Evolutionary conservation across 495 filamentous ascomycete species (phyloP).

Genomic region (Aspergillus sclerotioniger): DNA sequence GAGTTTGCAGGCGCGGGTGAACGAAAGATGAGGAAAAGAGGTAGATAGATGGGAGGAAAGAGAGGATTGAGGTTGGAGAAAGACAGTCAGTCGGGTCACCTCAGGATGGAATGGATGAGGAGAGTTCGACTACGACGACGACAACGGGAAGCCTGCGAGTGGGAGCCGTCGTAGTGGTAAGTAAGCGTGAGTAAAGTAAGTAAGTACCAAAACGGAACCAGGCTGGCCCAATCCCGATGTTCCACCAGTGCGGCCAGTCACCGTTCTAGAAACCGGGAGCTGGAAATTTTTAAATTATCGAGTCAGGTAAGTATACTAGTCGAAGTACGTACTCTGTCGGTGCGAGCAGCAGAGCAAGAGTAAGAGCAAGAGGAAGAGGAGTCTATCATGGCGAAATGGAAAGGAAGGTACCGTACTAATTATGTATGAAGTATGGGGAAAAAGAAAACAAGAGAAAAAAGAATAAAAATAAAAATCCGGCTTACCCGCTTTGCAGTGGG

Average conservation of each 20-base stretch:
- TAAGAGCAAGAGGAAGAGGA: background rate
- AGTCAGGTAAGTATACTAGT: background rate
- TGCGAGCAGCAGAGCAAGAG: background rate
- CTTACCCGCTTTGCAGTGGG: slow-evolving; percentile 14
- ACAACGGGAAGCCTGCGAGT: slow-evolving; percentile 10
- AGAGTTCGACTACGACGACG: slow-evolving; percentile 5
- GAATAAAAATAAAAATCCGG: slow-evolving; percentile 15
- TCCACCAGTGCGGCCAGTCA: slow-evolving; percentile 15
- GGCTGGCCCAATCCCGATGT: slow-evolving; percentile 19
- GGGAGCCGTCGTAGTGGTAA: slow-evolving; percentile 7
- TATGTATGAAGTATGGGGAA: slow-evolving; percentile 12
- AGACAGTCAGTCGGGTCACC: background rate
- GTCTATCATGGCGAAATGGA: background rate
- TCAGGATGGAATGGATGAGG: background rate
- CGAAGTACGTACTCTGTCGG: background rate
- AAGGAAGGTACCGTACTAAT: background rate
- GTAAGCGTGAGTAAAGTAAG: slow-evolving; percentile 4
- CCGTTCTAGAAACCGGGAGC: slow-evolving; percentile 12
- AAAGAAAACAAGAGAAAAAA: slow-evolving; percentile 11
- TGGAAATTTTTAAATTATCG: slow-evolving; percentile 6
- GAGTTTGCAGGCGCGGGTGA: slow-evolving; percentile 9
- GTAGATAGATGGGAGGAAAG: slow-evolving; percentile 19
- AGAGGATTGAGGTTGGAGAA: slow-evolving; percentile 21
- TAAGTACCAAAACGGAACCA: slow-evolving; percentile 7
- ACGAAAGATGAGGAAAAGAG: slow-evolving; percentile 16